These are phyloP conservation scores for Alternaria ethzedia DNA, from an alignment of 2,329 filamentous ascomycete genomes.

Conservation along the genomic window DNA sequence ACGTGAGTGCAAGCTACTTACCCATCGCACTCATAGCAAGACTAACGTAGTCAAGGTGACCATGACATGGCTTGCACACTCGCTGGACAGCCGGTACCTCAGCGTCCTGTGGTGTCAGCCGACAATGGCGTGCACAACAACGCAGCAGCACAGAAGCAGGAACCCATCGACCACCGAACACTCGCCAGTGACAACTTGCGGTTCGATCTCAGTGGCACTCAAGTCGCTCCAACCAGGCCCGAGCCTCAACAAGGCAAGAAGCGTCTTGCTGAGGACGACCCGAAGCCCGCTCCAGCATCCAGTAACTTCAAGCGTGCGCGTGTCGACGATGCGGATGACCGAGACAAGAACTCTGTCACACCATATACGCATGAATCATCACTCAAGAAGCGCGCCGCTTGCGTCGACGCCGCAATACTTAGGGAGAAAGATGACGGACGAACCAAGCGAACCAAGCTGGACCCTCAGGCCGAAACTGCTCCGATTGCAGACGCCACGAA, in stretches of 20 bases:
- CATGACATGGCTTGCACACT: constrained; percentile 19
- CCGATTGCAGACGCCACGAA: no score
- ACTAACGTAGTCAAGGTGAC: constrained; percentile 7
- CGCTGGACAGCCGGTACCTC: constrained; percentile 1
- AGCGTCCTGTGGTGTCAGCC: no score
- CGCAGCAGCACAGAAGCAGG: background rate
- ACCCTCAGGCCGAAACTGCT: no score
- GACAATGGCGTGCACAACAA: background rate
- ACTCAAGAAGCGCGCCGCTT: background rate
- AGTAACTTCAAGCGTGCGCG: background rate
- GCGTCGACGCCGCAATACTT: background rate
- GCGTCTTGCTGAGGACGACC: background rate
- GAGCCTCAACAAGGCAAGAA: background rate
- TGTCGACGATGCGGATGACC: background rate
- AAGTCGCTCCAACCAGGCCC: no score
- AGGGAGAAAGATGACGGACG: background rate
- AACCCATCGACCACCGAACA: background rate
- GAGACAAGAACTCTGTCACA: background rate
- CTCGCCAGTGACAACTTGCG: background rate
- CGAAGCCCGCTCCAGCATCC: background rate
- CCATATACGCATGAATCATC: background rate
- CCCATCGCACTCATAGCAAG: background rate
- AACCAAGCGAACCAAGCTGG: background rate
- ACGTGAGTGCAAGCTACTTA: background rate
- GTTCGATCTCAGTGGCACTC: no score